phyloP scores from a whole-genome alignment of 1,284 basidiomycete genomes.

The Wallemia mellicola region DNA sequence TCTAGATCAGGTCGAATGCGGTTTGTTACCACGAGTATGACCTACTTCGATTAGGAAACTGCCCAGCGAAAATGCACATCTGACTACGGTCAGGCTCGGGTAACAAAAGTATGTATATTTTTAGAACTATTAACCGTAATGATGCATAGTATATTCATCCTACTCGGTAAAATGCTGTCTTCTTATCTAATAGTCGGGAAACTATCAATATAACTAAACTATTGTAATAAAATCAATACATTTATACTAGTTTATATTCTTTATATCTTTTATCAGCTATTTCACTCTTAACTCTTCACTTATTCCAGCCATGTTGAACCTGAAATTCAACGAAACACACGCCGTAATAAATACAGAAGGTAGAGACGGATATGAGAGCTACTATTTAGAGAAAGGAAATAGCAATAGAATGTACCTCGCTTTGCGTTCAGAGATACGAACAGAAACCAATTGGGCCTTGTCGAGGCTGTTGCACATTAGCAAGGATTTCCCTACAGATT shows the following conservation, averaged over 20 bases:
- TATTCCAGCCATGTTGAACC: background rate
- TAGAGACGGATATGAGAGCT: background rate
- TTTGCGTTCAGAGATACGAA: conserved; percentile 36
- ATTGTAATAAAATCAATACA: too few relatives aligned
- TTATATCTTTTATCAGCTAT: background rate
- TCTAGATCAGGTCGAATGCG: too few relatives aligned
- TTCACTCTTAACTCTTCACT: background rate
- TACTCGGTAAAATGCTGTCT: too few relatives aligned
- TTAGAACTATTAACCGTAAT: too few relatives aligned
- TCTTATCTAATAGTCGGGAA: too few relatives aligned
- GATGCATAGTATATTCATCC: too few relatives aligned
- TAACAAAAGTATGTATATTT: too few relatives aligned
- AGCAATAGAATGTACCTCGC: conserved; percentile 54
- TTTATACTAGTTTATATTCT: background rate
- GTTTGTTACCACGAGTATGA: too few relatives aligned
- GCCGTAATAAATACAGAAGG: background rate
- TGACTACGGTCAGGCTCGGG: too few relatives aligned
- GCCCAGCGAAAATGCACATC: too few relatives aligned
- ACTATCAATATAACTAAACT: too few relatives aligned
- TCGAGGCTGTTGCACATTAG: conserved; percentile 44
- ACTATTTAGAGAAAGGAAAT: conserved; percentile 32
- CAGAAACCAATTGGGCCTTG: conserved; percentile 49
- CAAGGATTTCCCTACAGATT: conserved; percentile 29
- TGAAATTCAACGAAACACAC: background rate
- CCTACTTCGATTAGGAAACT: too few relatives aligned